Evolutionary conservation across 345 rosid species (phyloP), one percentile per base, ranked within the genome.

Genomic region (Angophora floribunda): DNA sequence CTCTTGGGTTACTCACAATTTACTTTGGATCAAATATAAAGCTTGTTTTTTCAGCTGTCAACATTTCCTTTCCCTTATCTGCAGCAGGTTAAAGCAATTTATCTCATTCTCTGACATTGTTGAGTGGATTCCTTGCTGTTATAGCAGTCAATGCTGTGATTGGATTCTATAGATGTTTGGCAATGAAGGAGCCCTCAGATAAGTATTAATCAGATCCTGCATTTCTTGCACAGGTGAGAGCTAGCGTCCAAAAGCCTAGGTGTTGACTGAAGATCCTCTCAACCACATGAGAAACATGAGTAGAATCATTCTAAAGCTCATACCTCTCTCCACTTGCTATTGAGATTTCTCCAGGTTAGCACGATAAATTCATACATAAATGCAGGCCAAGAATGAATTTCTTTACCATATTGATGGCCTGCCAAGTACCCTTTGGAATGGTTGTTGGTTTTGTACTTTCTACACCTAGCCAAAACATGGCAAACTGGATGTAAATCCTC

Each of bases 61-160:
- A 70, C 82, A 32, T 36, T 17, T 19, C 57, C 65, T n/a, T 85
- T 0, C 67, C 22, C 45, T 70, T 75, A 85, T 30, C 86, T 90
- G 87, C 79, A 88, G 88, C 94, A 96, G 98, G 99, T 91, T 88
- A 92, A 89, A 87, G 92, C 41, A 88, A 89, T 82, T 87, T 96
- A 89, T 93, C 97, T 17, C 91, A 95, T 89, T 91, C 96, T 26
- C 75, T 92, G 89, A 97, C 98, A 3, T 90, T 97, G 87, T 88
- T 95, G 86, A 96, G 98, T 87, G 99, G 99, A 65, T 94, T 96
- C 85, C 91, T 95, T 86, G 99, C 98, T 52, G 99, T 96, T n/a
- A 89, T 96, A 89, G 95, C 99, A 15, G 99, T 96, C 91, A 95
- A 97, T 75, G 86, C 96, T 79, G 97, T 94, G 32, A 95, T 95